Percentiles rank a stretch among this genome's conserved stretches.
phyloP scores from a whole-genome alignment of 108 stramenopile species.

The Skeletonema potamos region DNA sequence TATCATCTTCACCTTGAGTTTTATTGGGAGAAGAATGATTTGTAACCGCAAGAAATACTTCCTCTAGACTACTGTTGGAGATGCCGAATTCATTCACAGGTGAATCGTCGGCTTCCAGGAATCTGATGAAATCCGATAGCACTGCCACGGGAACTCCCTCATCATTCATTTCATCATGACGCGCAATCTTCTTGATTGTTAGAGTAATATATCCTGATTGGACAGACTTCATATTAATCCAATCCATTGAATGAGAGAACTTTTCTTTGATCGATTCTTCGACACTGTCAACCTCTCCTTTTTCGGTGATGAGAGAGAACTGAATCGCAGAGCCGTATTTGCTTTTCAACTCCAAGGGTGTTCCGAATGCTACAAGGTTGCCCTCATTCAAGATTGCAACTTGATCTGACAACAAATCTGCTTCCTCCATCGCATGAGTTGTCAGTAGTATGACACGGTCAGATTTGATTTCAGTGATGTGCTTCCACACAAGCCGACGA shows the following conservation, averaged over 20 bases:
- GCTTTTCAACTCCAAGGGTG: conserved; percentile 55
- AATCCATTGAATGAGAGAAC: conserved; percentile 24
- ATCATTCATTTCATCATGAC: conserved; percentile 12
- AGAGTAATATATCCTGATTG: conserved; percentile 45
- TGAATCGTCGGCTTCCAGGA: conserved; percentile 46
- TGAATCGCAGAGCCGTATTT: conserved; percentile 46
- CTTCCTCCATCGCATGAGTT: conserved; percentile 96
- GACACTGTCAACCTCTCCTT: conserved; percentile 27
- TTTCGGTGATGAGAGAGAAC: conserved; percentile 43
- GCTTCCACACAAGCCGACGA: conserved; percentile 68
- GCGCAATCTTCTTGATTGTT: conserved; percentile 36
- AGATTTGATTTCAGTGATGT: conserved; percentile 49
- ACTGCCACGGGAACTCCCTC: conserved; percentile 43
- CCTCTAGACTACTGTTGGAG: conserved; percentile 62
- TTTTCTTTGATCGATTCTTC: conserved; percentile 16
- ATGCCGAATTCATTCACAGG: conserved; percentile 53
- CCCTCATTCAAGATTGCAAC: conserved; percentile 88
- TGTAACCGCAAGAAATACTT: conserved; percentile 62
- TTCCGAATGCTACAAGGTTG: conserved; percentile 48
- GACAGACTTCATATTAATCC: conserved; percentile 20
- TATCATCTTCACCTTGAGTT: conserved; percentile 3
- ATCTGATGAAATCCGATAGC: conserved; percentile 42
- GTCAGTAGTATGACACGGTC: conserved; percentile 82
- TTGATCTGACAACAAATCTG: conserved; percentile 87
- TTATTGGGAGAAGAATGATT: conserved; percentile 4